Base-by-base conservation (phyloP, 1,139 yeast species). In the Debaryomyces subglobosus region DNA sequence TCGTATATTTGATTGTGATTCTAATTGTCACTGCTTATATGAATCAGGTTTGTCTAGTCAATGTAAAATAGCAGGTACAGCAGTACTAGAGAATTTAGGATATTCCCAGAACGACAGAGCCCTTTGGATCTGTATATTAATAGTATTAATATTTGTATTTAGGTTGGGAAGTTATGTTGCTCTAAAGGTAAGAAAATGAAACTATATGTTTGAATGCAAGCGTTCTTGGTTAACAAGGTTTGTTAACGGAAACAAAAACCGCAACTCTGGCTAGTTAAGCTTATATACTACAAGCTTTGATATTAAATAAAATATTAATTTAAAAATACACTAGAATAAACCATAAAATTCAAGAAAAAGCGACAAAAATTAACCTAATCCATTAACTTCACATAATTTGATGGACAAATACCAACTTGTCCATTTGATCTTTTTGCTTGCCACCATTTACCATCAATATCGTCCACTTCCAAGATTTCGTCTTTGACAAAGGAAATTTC, bases 361-460 rank as follows among this genome's bases (percentile, higher is more conserved):
- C 15, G 27, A 40, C 13, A n/a, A 6, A 40, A 43, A 43, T 12
- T 3, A 34, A 39, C 37, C 36, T 40, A 62, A 49, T 77, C 83
- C 47, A 86, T 70, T 57, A 90, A 72, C 63, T 89, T 88, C 45
- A 92, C 95, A 62, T 94, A 94, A 67, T 94, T 94, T 56, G 96
- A 87, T 46, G 99, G 99, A 68, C 97, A 92, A 59, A 94, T 94
- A 58, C 99, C 99, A 45, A 90, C 89, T 66, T 91, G 96, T 43
- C 99, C 99, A 59, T 84, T 86, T 16, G 86, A 78, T 62, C 92
- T 82, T 63, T 89, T 83, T 32, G 97, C 98, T 69, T 91, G 97
- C 98, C 98, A 94, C 99, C 99, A 94, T 71, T 95, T 86, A 46
- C 98, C 97, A 56, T 89, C 90, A 50, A 90, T 89, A 63, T 94